These are phyloP conservation scores for Coemansia sp. DNA, from an alignment of 192 early-diverging fungal species.

Conservation along the genomic window DNA sequence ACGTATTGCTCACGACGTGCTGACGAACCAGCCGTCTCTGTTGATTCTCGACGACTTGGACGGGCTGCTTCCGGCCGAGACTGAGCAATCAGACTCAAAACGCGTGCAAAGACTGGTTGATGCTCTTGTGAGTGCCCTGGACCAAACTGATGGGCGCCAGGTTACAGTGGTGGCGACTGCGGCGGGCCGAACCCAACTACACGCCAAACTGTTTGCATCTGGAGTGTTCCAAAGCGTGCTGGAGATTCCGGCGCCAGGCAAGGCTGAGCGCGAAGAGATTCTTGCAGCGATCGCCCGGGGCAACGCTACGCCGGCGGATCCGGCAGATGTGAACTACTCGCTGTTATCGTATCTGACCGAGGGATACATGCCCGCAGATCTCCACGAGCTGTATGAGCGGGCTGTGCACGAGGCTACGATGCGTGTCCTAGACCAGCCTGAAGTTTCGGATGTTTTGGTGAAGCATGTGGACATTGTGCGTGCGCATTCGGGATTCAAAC, in stretches of 20 bases:
- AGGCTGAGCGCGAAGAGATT: conserved; percentile 59
- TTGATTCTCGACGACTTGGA: conserved; percentile 55
- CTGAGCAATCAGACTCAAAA: conserved; percentile 30
- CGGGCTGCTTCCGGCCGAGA: conserved; percentile 37
- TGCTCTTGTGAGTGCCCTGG: conserved; percentile 6
- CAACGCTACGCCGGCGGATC: conserved; percentile 56
- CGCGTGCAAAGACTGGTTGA: conserved; percentile 26
- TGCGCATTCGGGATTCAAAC: conserved; percentile 77
- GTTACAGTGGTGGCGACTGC: conserved; percentile 46
- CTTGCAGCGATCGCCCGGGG: conserved; percentile 65
- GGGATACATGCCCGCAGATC: conserved; percentile 82
- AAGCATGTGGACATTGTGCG: conserved; percentile 67
- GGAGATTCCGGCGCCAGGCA: conserved; percentile 32
- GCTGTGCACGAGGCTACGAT: conserved; percentile 79
- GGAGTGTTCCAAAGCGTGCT: conserved; percentile 22
- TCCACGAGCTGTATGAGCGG: conserved; percentile 74
- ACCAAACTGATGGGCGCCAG: conserved; percentile 4
- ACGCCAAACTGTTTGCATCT: conserved; percentile 23
- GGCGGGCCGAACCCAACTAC: conserved; percentile 23
- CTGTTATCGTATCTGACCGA: conserved; percentile 79
- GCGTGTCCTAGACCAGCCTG: conserved; percentile 57
- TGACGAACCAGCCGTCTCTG: conserved; percentile 23
- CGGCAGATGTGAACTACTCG: conserved; percentile 65
- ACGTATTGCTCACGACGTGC: conserved; percentile 9
- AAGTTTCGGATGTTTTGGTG: conserved; percentile 38